Percentiles rank a stretch among this genome's conserved stretches.
phyloP scores from a whole-genome alignment of 192 early-diverging fungal species.

The Linnemannia zychae region DNA sequence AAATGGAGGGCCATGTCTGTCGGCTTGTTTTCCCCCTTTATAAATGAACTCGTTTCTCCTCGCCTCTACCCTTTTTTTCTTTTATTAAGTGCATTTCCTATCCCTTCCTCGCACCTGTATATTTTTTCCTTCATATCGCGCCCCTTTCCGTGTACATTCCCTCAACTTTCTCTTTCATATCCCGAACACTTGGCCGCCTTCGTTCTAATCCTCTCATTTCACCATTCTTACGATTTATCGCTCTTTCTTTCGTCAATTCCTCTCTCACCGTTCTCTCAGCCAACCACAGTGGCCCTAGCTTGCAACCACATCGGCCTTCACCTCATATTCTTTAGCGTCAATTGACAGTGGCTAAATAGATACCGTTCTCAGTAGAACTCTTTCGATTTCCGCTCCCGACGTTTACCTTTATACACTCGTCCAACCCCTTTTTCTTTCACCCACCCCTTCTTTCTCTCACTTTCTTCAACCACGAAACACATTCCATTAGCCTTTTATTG shows the following conservation, averaged over 20 bases:
- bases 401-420: not conserved
- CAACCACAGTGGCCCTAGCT: not conserved
- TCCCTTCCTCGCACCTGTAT: too few species aligned
- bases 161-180: not conserved
- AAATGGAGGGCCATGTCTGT: not conserved
- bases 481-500: too few species aligned
- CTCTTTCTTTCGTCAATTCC: not conserved
- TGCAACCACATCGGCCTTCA: not conserved
- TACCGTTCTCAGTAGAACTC: not conserved
- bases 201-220: not conserved
- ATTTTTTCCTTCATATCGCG: not conserved
- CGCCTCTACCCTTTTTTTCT: not conserved
- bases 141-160: not conserved
- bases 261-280: not conserved
- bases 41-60: not conserved
- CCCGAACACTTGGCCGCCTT: not conserved
- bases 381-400: not conserved
- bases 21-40: not conserved
- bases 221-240: not conserved
- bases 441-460: not conserved
- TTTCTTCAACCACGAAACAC: not conserved
- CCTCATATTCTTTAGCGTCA: not conserved
- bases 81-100: too few species aligned
- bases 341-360: not conserved
- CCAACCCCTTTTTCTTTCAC: not conserved